These are phyloP conservation scores for Alternaria hordeiaustralica DNA, from an alignment of 2,329 filamentous ascomycete genomes.

Conservation along the genomic window DNA sequence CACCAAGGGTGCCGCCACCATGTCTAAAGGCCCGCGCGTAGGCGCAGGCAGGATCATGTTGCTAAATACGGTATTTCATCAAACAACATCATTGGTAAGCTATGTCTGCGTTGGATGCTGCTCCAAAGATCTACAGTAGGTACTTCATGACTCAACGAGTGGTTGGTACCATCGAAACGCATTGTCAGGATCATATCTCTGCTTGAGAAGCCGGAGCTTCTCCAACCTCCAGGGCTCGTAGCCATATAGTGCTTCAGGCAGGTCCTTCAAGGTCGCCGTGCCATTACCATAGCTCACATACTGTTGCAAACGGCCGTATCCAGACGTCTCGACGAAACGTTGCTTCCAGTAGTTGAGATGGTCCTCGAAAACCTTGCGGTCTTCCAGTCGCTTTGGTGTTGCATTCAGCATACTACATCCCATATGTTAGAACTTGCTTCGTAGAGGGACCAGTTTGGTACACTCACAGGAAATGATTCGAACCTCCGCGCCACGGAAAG, in stretches of 20 bases:
- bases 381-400: slow-evolving; percentile 6
- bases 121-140: neutral
- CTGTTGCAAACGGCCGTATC: slow-evolving; percentile 7
- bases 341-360: slow-evolving; percentile 8
- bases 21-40: rapidly evolving
- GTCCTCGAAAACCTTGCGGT: slow-evolving; percentile 3
- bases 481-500: slow-evolving; percentile 7
- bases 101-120: neutral
- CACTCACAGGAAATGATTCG: slow-evolving; percentile 7
- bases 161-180: slow-evolving; percentile 7
- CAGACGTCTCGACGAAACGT: slow-evolving; percentile 4
- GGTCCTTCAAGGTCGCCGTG: slow-evolving; percentile 4
- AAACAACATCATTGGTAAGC: neutral
- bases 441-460: neutral
- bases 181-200: slow-evolving; percentile 4
- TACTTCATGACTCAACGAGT: neutral
- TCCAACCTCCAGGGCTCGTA: slow-evolving; percentile 5
- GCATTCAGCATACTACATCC: slow-evolving; percentile 5
- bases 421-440: neutral
- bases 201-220: neutral
- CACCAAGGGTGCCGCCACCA: neutral
- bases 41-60: neutral
- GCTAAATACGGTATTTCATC: neutral
- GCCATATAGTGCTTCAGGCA: slow-evolving; percentile 4
- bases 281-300: slow-evolving; percentile 9